phyloP scores from a whole-genome alignment of 768 basidiomycete species.

The Lentinula lateritia region DNA sequence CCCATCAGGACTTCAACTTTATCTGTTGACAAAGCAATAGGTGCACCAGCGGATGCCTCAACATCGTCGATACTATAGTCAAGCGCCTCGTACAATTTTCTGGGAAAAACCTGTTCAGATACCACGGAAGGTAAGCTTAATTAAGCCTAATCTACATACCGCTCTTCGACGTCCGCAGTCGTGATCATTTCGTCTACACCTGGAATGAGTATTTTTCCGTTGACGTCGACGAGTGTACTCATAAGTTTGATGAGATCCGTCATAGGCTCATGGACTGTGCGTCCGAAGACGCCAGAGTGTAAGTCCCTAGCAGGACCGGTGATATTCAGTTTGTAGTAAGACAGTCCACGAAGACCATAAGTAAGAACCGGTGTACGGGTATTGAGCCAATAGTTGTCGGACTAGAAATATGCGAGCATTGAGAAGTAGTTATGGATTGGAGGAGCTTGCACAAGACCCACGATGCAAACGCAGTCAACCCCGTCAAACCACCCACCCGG shows the following conservation, averaged over 20 bases:
- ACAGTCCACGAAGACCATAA: constrained; percentile 83
- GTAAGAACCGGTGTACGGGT: constrained; percentile 76
- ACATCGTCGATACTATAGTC: constrained; percentile 73
- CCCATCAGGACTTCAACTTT: constrained; percentile 85
- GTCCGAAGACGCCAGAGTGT: constrained; percentile 85
- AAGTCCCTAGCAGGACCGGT: constrained; percentile 83
- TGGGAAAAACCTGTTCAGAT: constrained; percentile 17
- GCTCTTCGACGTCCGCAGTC: constrained; percentile 67
- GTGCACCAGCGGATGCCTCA: constrained; percentile 68
- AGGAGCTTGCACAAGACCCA: constrained; percentile 26
- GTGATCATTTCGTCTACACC: constrained; percentile 85
- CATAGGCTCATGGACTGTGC: constrained; percentile 88
- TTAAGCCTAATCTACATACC: constrained; percentile 28
- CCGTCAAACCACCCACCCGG: constrained; percentile 79
- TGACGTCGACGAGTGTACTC: constrained; percentile 74
- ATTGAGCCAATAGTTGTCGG: constrained; percentile 94
- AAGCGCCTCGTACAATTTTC: constrained; percentile 65
- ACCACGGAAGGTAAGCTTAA: neutral
- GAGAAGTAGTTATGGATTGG: neutral
- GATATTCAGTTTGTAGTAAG: constrained; percentile 80
- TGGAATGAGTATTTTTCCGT: constrained; percentile 83
- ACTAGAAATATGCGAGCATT: constrained; percentile 34
- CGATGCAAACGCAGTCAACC: constrained; percentile 92
- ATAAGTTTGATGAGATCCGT: constrained; percentile 83
- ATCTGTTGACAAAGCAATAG: constrained; percentile 69